Conservation (phyloP, 2,329 filamentous ascomycete species). For the Fusarium buharicum region DNA sequence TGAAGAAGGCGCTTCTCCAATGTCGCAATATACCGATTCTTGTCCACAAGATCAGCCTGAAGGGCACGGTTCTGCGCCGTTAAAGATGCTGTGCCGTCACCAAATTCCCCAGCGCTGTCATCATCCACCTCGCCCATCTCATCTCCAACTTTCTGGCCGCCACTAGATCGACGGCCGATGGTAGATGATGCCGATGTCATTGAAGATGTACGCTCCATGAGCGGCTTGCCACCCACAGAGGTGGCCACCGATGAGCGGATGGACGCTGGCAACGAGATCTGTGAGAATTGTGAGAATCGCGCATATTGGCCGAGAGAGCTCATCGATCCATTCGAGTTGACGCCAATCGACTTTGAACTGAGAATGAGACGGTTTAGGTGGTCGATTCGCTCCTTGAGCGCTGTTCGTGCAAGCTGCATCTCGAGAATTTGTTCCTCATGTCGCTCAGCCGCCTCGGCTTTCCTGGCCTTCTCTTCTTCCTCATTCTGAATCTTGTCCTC, state of each 20-base stretch:
- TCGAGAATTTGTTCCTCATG: slow-evolving; percentile 98
- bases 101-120: slow-evolving; percentile 81
- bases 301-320: slow-evolving; percentile 72
- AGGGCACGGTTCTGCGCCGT: slow-evolving; percentile 89
- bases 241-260: slow-evolving; percentile 76
- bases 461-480: slow-evolving; percentile 76
- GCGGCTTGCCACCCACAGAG: slow-evolving; percentile 62
- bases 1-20: slow-evolving; percentile 92
- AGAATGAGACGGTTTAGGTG: slow-evolving; percentile 95
- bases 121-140: slow-evolving; percentile 66
- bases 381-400: slow-evolving; percentile 95
- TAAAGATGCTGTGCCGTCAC: slow-evolving; percentile 84
- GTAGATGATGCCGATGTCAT: slow-evolving; percentile 72
- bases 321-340: slow-evolving; percentile 81
- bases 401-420: slow-evolving; percentile 96
- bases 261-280: slow-evolving; percentile 65
- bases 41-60: slow-evolving; percentile 94
- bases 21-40: slow-evolving; percentile 95
- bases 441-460: slow-evolving; percentile 83
- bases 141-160: slow-evolving; percentile 57
- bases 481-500: slow-evolving; percentile 71
- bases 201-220: slow-evolving; percentile 73
- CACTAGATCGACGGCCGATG: slow-evolving; percentile 64
- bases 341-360: slow-evolving; percentile 93
- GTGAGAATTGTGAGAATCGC: slow-evolving; percentile 73